These are phyloP conservation scores for Eimeria praecox DNA, from an alignment of 169 alveolate species.

Conservation along the genomic window DNA sequence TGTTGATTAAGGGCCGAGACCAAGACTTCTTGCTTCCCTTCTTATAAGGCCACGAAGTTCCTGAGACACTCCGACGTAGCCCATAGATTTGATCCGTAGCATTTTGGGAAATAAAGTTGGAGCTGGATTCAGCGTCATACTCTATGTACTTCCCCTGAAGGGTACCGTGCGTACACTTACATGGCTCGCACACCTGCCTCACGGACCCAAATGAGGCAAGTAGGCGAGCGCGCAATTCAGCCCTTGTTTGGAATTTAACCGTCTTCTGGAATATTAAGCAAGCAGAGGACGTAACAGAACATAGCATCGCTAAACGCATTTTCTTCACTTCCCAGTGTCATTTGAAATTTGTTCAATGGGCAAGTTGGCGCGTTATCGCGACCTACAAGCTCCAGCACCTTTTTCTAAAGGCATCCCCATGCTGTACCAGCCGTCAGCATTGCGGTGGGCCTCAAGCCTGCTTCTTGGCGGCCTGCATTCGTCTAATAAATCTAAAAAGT, in stretches of 20 bases:
- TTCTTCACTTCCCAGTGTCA: not conserved
- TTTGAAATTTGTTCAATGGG: not conserved
- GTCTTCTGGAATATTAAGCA: not conserved
- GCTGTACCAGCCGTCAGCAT: constrained; percentile 23
- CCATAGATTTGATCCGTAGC: not conserved
- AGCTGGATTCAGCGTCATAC: not conserved
- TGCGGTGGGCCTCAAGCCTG: constrained; percentile 6
- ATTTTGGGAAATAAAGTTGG: not conserved
- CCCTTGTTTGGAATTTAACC: not conserved
- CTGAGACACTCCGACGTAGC: not conserved
- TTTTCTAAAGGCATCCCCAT: constrained; percentile 1
- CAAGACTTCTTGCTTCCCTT: not conserved
- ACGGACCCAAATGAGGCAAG: not conserved
- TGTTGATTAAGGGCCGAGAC: not conserved
- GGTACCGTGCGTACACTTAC: not conserved
- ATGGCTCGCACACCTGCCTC: not conserved
- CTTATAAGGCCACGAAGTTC: not conserved
- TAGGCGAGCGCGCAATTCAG: not conserved
- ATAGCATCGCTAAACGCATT: not conserved
- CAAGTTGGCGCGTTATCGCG: not conserved
- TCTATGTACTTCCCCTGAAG: not conserved
- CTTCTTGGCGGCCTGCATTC: not conserved
- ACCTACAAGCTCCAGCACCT: not conserved
- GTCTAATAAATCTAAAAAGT: not conserved
- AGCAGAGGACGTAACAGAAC: not conserved